Base-by-base conservation (phyloP, 176 grass and related monocot genomes). In the Coix lacrymajobi region DNA sequence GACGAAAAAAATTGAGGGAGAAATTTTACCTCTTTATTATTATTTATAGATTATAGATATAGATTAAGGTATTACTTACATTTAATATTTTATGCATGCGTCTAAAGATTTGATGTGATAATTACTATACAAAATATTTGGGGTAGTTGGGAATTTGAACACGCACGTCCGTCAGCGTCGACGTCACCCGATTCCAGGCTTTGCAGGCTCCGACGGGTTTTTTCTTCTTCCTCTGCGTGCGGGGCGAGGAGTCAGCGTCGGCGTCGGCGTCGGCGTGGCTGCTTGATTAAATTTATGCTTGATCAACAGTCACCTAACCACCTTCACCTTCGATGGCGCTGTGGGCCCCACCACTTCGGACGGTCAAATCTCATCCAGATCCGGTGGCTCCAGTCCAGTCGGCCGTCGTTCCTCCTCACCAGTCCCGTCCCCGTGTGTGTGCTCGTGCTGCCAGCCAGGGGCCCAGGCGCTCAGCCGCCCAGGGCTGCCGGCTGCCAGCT, bases 331-430 rank as follows among this genome's bases (percentile, higher is more conserved):
- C 8, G 73, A 62, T 36, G 33, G 8, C 33, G 57, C 20, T 1
- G 69, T 6, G 70, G 37, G 48, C 9, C 80, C 67, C 16, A 0
- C 57, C 56, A 44, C 7, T 64, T 63, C 48, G 13, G 20, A 1
- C 4, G 33, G 34, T 58, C 49, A 60, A 36, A 20, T 78, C 73
- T 69, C 36, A 69, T 85, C 73, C 72, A 76, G 17, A 75, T 32
- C 24, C 81, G 30, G 72, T 67, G 83, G 46, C 2, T 56, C 33
- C 1, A 29, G 71, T 56, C 33, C 1, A 29, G 71, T 26, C 81
- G 71, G 54, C 66, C 11, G 5, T 39, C 11, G 5, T 39, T 43
- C 1, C 37, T 60, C 25, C n/a, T 10, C 52, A 4, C 52, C 54
- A 12, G 25, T 25, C 7, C 54, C 54, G 54, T 58, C n/a, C 61